Percentiles rank a stretch among this genome's conserved stretches.
Conservation (phyloP, 257 asterid species). For the Cruciata laevipes region DNA sequence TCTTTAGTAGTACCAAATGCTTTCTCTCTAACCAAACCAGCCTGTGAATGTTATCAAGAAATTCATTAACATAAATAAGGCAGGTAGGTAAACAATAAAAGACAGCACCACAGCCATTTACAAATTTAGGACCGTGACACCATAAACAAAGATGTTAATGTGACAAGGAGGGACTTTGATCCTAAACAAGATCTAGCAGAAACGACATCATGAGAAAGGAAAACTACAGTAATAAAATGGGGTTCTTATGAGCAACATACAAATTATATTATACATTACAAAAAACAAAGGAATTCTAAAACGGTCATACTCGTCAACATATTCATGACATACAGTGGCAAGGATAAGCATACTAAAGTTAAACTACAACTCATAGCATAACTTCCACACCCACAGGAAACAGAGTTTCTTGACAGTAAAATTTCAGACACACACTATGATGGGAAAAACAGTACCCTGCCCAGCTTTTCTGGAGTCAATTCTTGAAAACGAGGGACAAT, state of each 20-base stretch:
- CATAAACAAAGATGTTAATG: background rate
- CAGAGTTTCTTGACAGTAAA: slow-evolving; percentile 1
- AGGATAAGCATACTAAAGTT: background rate
- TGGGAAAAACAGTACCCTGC: slow-evolving; percentile 40
- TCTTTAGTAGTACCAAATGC: slow-evolving; percentile 94
- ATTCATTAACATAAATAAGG: background rate
- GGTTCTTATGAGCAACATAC: background rate
- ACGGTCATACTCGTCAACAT: background rate
- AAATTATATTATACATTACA: background rate
- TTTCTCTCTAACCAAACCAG: slow-evolving; percentile 94
- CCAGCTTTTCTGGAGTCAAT: slow-evolving; percentile 83
- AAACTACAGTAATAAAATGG: background rate
- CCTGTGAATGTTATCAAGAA: slow-evolving; percentile 37
- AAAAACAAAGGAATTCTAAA: background rate
- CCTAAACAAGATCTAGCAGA: background rate
- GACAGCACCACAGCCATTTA: background rate
- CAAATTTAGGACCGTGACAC: background rate
- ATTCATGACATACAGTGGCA: no score
- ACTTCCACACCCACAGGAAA: background rate
- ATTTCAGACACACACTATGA: slow-evolving; percentile 1
- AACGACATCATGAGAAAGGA: background rate
- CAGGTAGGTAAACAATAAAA: background rate
- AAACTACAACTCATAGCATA: background rate
- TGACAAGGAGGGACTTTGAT: background rate
- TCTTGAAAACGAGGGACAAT: slow-evolving; percentile 98